Evolutionary conservation across 2,329 filamentous ascomycete species (phyloP).

Genomic region (Calonectria montana): DNA sequence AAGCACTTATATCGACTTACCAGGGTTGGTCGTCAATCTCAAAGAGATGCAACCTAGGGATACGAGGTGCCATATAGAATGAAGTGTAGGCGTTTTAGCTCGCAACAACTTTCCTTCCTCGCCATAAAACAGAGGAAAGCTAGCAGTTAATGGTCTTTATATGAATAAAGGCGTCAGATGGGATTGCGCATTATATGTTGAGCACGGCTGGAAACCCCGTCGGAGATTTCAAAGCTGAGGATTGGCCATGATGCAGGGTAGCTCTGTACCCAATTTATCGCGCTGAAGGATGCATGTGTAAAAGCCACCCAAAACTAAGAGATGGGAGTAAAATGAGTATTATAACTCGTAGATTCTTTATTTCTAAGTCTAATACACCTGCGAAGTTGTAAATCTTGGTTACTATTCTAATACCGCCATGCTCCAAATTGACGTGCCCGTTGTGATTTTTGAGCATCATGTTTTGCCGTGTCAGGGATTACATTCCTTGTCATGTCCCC

Average conservation of each 20-base stretch:
- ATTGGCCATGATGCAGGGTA: not conserved
- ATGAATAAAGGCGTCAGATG: not conserved
- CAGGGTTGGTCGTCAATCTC: slow-evolving; percentile 76
- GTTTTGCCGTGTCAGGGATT: not conserved
- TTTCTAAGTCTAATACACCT: not conserved
- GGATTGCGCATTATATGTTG: not conserved
- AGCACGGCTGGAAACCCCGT: not conserved
- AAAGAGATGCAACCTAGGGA: slow-evolving; percentile 72
- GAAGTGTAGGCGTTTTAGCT: not conserved
- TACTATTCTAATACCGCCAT: not conserved
- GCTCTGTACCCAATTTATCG: not conserved
- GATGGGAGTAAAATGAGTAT: not conserved
- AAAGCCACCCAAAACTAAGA: not conserved
- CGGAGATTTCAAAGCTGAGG: not conserved
- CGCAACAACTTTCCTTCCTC: not conserved
- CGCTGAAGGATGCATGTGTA: not conserved
- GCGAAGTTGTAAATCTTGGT: not conserved
- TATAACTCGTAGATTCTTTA: not conserved
- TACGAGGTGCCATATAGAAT: slow-evolving; percentile 57
- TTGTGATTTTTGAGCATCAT: not conserved
- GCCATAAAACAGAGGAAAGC: not conserved
- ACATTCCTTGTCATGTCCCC: not conserved
- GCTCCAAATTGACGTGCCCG: not conserved
- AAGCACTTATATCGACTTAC: slow-evolving; percentile 51
- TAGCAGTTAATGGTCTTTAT: not conserved